Percentiles rank a stretch among this genome's conserved stretches.
Evolutionary conservation across 2,329 filamentous ascomycete species (phyloP).

Genomic region (Penicillium paneum): DNA sequence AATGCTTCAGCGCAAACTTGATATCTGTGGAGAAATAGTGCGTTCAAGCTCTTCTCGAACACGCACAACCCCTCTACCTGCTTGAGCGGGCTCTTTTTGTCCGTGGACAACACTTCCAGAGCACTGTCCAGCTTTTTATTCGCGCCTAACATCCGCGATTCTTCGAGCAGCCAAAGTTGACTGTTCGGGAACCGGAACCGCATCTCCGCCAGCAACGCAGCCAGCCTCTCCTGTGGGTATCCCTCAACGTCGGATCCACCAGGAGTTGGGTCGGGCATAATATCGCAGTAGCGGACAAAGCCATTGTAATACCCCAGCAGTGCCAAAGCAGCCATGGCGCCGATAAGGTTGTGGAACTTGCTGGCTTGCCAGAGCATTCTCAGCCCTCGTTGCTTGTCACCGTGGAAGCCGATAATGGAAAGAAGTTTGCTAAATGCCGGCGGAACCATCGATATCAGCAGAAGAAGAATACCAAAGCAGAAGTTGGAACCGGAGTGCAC

Average conservation of each 20-base stretch:
- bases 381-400: constrained; percentile 78
- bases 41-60: constrained; percentile 77
- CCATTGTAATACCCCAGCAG: constrained; percentile 86
- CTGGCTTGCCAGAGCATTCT: constrained; percentile 88
- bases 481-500: constrained; percentile 85
- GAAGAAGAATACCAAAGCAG: constrained; percentile 80
- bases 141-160: constrained; percentile 71
- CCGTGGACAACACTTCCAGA: constrained; percentile 60
- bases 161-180: constrained; percentile 82
- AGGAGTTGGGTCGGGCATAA: constrained; percentile 58
- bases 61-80: constrained; percentile 81
- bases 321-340: constrained; percentile 79
- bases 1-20: constrained; percentile 70
- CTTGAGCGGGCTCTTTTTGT: constrained; percentile 69
- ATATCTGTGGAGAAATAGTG: constrained; percentile 78
- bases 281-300: constrained; percentile 81
- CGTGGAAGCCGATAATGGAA: constrained; percentile 84
- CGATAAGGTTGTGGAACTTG: constrained; percentile 81
- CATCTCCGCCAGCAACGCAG: constrained; percentile 68
- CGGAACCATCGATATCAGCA: constrained; percentile 89
- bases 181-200: constrained; percentile 74
- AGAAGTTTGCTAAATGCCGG: constrained; percentile 85
- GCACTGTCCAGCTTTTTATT: constrained; percentile 65
- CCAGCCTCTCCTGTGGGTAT: constrained; percentile 68
- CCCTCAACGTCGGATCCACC: constrained; percentile 59